These are phyloP conservation scores for Hirschfeldia incana DNA, from an alignment of 345 rosid genomes.

Conservation along the genomic window DNA sequence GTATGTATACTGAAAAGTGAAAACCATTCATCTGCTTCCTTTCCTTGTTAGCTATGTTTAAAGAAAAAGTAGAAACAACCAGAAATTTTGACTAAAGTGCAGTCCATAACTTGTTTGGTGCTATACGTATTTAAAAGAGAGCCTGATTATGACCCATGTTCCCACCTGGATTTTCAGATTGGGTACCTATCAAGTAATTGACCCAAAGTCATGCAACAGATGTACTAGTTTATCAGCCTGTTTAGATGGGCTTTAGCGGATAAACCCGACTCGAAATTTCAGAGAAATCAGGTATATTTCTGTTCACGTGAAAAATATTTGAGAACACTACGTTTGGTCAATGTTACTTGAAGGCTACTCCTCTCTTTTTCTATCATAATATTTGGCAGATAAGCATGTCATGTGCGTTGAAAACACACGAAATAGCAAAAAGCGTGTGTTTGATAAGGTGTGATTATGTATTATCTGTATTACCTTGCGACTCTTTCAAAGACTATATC, in stretches of 20 bases:
- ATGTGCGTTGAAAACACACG: slow-evolving; percentile 9
- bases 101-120: slow-evolving; percentile 6
- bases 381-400: neutral
- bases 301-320: neutral
- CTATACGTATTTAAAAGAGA: neutral
- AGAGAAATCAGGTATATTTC: neutral
- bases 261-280: neutral
- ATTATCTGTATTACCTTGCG: neutral
- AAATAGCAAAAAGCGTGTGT: slow-evolving; percentile 2
- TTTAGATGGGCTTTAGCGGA: slow-evolving; percentile 7
- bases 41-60: neutral
- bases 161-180: neutral
- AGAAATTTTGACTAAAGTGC: neutral
- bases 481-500: slow-evolving; percentile 6
- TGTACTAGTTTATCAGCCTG: neutral
- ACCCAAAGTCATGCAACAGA: neutral
- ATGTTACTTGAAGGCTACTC: slow-evolving; percentile 17
- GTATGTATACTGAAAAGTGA: neutral
- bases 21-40: neutral
- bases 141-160: neutral
- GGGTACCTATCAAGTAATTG: neutral
- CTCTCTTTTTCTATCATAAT: neutral
- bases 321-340: neutral
- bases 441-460: neutral
- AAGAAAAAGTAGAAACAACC: neutral